These are phyloP conservation scores for Rossbeevera mucosa DNA, from an alignment of 768 basidiomycete species.

Conservation along the genomic window DNA sequence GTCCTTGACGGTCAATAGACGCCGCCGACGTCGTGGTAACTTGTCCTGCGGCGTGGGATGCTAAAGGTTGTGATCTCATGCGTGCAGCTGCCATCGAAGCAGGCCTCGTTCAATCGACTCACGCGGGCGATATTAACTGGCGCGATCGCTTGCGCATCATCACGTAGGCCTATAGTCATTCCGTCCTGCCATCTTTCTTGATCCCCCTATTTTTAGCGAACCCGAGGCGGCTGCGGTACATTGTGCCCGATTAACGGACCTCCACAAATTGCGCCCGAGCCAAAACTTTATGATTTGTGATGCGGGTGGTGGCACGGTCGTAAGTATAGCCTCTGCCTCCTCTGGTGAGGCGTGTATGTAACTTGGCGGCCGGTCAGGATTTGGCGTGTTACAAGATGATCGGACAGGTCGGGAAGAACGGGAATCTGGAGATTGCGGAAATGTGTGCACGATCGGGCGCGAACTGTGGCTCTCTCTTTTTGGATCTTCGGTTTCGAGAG, in stretches of 20 bases:
- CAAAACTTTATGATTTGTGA: slow-evolving; percentile 93
- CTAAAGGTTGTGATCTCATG: slow-evolving; percentile 80
- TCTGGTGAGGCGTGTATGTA: slow-evolving; percentile 1
- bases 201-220: slow-evolving; percentile 36
- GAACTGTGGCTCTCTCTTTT: slow-evolving; percentile 83
- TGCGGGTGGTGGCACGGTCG: slow-evolving; percentile 80
- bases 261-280: slow-evolving; percentile 73
- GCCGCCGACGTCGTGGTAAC: slow-evolving; percentile 82
- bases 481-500: slow-evolving; percentile 82
- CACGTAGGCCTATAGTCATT: slow-evolving; percentile 40
- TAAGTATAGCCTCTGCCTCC: slow-evolving; percentile 27
- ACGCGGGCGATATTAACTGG: slow-evolving; percentile 71
- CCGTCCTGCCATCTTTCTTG: background rate
- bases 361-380: slow-evolving; percentile 24
- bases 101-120: slow-evolving; percentile 68
- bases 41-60: slow-evolving; percentile 90
- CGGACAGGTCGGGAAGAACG: slow-evolving; percentile 69
- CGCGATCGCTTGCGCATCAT: slow-evolving; percentile 79
- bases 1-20: slow-evolving; percentile 42
- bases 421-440: slow-evolving; percentile 86
- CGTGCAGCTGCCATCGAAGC: slow-evolving; percentile 78
- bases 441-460: slow-evolving; percentile 84
- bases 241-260: slow-evolving; percentile 73
- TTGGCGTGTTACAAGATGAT: slow-evolving; percentile 71
- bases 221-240: slow-evolving; percentile 90